Evolutionary conservation across 2,329 filamentous ascomycete genomes (phyloP), one percentile per base, ranked within the genome.

Genomic region (Aspergillus persii): DNA sequence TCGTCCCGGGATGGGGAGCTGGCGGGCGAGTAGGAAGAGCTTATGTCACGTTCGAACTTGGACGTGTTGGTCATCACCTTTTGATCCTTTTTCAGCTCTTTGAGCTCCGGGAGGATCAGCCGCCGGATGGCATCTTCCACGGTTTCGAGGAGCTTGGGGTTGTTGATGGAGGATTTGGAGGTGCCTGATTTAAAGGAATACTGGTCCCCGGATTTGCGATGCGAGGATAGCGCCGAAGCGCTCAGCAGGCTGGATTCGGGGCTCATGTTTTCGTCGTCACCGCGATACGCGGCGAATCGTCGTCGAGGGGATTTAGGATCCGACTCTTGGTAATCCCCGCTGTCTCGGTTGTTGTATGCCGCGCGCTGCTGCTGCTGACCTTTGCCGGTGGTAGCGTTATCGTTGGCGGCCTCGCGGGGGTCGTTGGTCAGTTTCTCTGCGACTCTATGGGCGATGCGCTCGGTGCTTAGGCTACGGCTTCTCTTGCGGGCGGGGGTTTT

Each of bases 51-150:
- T 31, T 89, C 84, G 33, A 90, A 93, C 59, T 87, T 88, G 57
- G 85, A 86, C 9, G 85, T 86, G 67, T 86, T 89, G 64, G 89
- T 84, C 63, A 89, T 86, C 64, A 89, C 89, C 74, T 91, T 93
- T 73, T 94, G 90, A 70, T 96, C 92, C 68, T 93, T 87, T 75
- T 96, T 97, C 56, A 99, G 81, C 8, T 92, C 91, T 67, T 92
- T 94, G 49, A 99, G 82, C 75, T 99, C 94, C 0, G 95, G 95
- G 2, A 99, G 79, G 55, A 97, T 96, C 53, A 96, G 82, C 52
- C 92, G 86, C 63, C 92, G 88, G 69, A 97, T 96, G 12, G 92
- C 92, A 76, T 96, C 92, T 77, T 97, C 93, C 3, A 97, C 93
- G 0, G 92, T 95, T 69, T 95, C 91, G 2, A 97, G 83, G 2